Percentiles rank a stretch among this genome's conserved stretches.
Evolutionary conservation across 768 basidiomycete genomes (phyloP).

Genomic region (Coprinopsis marcescibilis): DNA sequence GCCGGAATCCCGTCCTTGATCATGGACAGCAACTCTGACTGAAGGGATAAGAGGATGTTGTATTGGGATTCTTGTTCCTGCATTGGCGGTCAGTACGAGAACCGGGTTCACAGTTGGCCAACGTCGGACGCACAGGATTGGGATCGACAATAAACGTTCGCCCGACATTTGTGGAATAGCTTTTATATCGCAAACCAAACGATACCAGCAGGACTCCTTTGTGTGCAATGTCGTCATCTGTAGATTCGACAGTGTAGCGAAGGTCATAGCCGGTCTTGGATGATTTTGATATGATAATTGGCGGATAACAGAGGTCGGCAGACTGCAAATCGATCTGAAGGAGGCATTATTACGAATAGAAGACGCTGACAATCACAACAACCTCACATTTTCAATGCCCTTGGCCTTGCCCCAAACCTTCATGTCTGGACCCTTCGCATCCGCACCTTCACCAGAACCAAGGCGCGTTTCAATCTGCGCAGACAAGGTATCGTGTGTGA

Average conservation of each 20-base stretch:
- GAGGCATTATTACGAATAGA: slow-evolving; percentile 5
- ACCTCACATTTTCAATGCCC: slow-evolving; percentile 58
- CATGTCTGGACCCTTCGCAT: slow-evolving; percentile 83
- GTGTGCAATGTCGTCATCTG: slow-evolving; percentile 74
- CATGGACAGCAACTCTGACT: slow-evolving; percentile 65
- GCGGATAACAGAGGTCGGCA: slow-evolving; percentile 91
- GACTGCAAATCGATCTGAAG: slow-evolving; percentile 80
- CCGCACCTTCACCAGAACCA: slow-evolving; percentile 76
- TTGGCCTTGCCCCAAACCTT: slow-evolving; percentile 85
- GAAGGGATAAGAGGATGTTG: slow-evolving; percentile 68
- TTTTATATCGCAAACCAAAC: slow-evolving; percentile 87
- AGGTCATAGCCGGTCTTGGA: slow-evolving; percentile 83
- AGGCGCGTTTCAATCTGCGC: slow-evolving; percentile 83
- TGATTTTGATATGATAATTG: slow-evolving; percentile 92
- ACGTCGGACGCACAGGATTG: slow-evolving; percentile 50
- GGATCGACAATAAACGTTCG: slow-evolving; percentile 96
- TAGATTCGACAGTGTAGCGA: slow-evolving; percentile 80
- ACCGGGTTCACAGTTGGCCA: background rate
- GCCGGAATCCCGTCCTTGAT: slow-evolving; percentile 75
- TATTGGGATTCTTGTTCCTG: slow-evolving; percentile 94
- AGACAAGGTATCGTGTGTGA: slow-evolving; percentile 82
- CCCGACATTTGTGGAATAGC: slow-evolving; percentile 89
- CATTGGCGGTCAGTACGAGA: slow-evolving; percentile 8
- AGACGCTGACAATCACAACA: slow-evolving; percentile 2
- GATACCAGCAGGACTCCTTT: slow-evolving; percentile 85